These are phyloP conservation scores for Chrysanthemum lavandulifolium DNA, from an alignment of 129 eudicot species.

Conservation along the genomic window DNA sequence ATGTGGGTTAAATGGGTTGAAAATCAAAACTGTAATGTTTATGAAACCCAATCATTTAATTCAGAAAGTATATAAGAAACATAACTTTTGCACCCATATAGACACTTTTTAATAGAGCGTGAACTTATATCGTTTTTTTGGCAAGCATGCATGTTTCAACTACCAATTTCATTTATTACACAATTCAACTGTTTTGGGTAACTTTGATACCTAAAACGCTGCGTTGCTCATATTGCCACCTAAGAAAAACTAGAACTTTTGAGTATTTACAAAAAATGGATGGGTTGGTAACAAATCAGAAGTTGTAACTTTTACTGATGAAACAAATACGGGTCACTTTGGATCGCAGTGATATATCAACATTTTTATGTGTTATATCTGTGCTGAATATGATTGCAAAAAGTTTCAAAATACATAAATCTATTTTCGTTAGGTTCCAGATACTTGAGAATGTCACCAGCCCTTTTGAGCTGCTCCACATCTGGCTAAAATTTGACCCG, in stretches of 20 bases:
- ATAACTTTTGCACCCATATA: background rate
- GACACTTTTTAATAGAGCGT: too few relatives aligned
- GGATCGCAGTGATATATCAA: background rate
- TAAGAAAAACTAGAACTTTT: background rate
- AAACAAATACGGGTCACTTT: background rate
- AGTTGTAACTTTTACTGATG: background rate
- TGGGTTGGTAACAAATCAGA: background rate
- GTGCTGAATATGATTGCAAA: background rate
- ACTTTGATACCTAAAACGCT: background rate
- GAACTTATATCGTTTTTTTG: too few relatives aligned
- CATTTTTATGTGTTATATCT: background rate
- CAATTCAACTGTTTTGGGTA: background rate
- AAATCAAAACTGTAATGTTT: background rate
- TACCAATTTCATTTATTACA: background rate
- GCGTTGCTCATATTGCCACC: background rate
- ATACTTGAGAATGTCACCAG: background rate
- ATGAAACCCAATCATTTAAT: background rate
- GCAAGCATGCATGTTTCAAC: too few relatives aligned
- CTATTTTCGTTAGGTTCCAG: too few relatives aligned
- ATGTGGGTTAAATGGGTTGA: background rate
- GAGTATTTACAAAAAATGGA: background rate
- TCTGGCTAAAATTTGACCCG: background rate
- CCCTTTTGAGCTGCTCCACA: background rate
- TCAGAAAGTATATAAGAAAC: background rate
- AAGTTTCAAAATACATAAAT: too few relatives aligned